These are phyloP conservation scores for Fusarium nodosum DNA, from an alignment of 2,329 filamentous ascomycete genomes.

Conservation along the genomic window DNA sequence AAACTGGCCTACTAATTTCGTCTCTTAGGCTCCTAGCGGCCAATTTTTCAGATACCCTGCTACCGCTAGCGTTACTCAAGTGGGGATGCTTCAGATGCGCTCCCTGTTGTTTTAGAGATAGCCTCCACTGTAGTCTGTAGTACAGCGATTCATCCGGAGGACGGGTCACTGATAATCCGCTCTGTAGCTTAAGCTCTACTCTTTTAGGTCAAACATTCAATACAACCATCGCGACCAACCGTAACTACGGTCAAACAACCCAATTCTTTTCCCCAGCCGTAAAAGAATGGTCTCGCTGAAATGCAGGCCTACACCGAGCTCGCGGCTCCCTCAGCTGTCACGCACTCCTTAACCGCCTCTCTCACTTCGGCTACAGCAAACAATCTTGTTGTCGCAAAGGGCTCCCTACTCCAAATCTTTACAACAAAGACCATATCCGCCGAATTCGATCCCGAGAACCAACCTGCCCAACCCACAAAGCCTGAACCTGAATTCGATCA, in stretches of 20 bases:
- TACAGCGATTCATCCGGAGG: conserved; percentile 12
- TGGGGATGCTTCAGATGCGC: conserved; percentile 22
- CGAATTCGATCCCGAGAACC: conserved; percentile 67
- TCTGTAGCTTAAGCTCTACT: conserved; percentile 37
- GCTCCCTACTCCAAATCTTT: conserved; percentile 94
- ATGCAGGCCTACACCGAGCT: conserved; percentile 99
- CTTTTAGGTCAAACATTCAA: conserved; percentile 38
- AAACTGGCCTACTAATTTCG: no score
- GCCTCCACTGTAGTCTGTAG: not conserved
- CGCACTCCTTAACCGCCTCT: conserved; percentile 83
- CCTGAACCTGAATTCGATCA: conserved; percentile 64
- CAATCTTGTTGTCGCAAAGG: conserved; percentile 92
- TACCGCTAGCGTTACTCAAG: conserved; percentile 24
- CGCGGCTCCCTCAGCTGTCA: conserved; percentile 92
- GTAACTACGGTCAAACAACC: conserved; percentile 23
- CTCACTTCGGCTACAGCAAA: conserved; percentile 81
- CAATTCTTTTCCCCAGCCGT: conserved; percentile 26
- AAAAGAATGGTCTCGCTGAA: conserved; percentile 55
- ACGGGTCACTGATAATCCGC: conserved; percentile 35
- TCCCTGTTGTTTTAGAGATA: conserved; percentile 4
- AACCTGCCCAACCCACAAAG: conserved; percentile 55
- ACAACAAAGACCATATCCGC: conserved; percentile 75
- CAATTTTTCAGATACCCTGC: no score
- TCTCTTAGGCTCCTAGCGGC: no score
- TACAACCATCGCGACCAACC: conserved; percentile 31